Evolutionary conservation across 495 filamentous ascomycete genomes (phyloP).

Genomic region (Penicillium samsonianum): DNA sequence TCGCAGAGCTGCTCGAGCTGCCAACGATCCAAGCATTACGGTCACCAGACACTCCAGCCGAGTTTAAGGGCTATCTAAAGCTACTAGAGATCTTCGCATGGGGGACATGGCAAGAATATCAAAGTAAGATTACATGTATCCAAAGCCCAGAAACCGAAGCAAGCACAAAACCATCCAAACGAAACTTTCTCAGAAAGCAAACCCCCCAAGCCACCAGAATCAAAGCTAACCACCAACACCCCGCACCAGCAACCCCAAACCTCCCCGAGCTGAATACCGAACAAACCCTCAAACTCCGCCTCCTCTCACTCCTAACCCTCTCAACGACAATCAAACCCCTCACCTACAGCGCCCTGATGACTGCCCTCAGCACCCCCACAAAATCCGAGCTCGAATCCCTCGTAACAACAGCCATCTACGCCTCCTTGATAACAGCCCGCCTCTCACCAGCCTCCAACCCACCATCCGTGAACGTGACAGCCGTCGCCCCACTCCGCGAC

Average conservation of each 20-base stretch:
- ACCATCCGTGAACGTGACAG: conserved; percentile 70
- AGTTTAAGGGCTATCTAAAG: conserved; percentile 60
- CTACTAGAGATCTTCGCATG: conserved; percentile 91
- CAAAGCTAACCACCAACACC: conserved; percentile 15
- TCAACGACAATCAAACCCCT: conserved; percentile 63
- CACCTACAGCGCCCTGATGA: conserved; percentile 69
- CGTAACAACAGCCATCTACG: conserved; percentile 86
- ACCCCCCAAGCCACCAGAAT: background rate
- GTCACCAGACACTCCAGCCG: conserved; percentile 42
- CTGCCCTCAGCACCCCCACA: conserved; percentile 64
- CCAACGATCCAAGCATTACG: conserved; percentile 78
- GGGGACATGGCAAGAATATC: conserved; percentile 83
- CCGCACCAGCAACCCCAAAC: conserved; percentile 44
- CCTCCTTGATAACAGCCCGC: conserved; percentile 74
- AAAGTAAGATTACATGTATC: conserved; percentile 46
- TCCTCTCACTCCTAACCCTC: conserved; percentile 83
- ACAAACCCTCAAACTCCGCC: conserved; percentile 84
- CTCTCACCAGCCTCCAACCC: conserved; percentile 69
- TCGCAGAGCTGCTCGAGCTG: conserved; percentile 85
- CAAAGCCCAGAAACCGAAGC: background rate
- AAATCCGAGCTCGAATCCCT: conserved; percentile 82
- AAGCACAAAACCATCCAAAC: background rate
- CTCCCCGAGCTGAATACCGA: conserved; percentile 72
- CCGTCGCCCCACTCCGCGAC: conserved; percentile 82
- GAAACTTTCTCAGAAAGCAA: background rate